Conservation (phyloP, 805 yeast species). For the Zygotorulaspora sp. region DNA sequence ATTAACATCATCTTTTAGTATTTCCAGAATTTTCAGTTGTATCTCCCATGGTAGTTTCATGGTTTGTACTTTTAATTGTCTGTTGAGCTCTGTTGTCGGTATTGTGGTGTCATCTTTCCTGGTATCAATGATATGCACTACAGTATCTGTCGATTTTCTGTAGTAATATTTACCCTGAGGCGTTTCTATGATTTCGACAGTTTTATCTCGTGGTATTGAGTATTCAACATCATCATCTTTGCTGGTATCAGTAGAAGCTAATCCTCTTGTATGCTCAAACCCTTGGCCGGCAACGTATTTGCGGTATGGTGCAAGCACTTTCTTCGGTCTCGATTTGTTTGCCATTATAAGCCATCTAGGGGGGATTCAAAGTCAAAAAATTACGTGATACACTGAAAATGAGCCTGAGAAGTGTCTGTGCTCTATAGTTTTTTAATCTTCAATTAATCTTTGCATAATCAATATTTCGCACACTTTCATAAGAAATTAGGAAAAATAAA, state of each 20-base stretch:
- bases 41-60: constrained; percentile 48
- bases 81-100: background rate
- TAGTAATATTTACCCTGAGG: constrained; percentile 20
- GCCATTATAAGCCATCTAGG: constrained; percentile 48
- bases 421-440: too few species aligned
- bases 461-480: too few species aligned
- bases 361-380: too few species aligned
- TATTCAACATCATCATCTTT: constrained; percentile 22
- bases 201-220: constrained; percentile 5
- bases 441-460: too few species aligned
- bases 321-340: constrained; percentile 82
- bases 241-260: constrained; percentile 26
- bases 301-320: constrained; percentile 73
- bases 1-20: constrained; percentile 14
- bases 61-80: background rate
- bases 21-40: constrained; percentile 38
- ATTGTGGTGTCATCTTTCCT: constrained; percentile 1
- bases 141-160: constrained; percentile 16
- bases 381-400: too few species aligned
- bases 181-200: constrained; percentile 12
- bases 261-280: constrained; percentile 38
- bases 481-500: constrained; percentile 5
- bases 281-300: constrained; percentile 55
- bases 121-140: constrained; percentile 14
- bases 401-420: too few species aligned